Base-by-base conservation (phyloP, 1,284 basidiomycete species). In the Rhodotorula mucilaginosa region DNA sequence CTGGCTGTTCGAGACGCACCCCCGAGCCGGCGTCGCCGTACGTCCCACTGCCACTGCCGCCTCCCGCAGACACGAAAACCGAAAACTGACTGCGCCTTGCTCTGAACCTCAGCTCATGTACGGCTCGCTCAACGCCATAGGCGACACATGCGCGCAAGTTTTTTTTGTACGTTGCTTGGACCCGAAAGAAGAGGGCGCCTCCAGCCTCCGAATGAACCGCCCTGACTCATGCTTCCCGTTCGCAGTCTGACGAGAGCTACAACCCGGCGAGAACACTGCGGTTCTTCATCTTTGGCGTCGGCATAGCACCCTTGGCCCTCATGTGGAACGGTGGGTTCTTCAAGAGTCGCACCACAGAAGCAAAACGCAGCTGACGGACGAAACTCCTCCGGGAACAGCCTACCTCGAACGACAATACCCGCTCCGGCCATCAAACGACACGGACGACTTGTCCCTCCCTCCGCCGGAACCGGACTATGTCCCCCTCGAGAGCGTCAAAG, bases 351-450 rank as follows among this genome's bases (percentile, higher is more conserved):
- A 26, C 26, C 26, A 26, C 26, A 26, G 26, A 26, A 34, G 6
- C 34, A 34, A 7, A 34, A 34, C 34, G 5, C 34, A 34, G 34
- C 34, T 34, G 5, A 34, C 34, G n/a, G 5, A 34, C 34, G n/a
- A 8, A 21, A 5, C n/a, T 12, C 15, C 15, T n/a, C 19, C 56
- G 21, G 5, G 0, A 7, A 3, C 67, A 69, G 68, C 61, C 49
- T 69, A 69, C 58, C 63, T 69, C 63, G 68, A 69, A 47, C 56
- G 58, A 5, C 10, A 56, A 3, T 69, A 60, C 59, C 68, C 68
- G 7, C 58, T 69, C 8, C 68, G 58, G 3, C n/a, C 51, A 0
- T 19, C 58, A 12, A 39, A 12, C 31, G 31, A 39, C 29, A 26
- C n/a, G 13, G 54, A 56, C 54, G 26, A 29, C 26, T 3, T 26